These are phyloP conservation scores for Podaxis carcinomalis DNA, from an alignment of 768 basidiomycete species.

Conservation along the genomic window DNA sequence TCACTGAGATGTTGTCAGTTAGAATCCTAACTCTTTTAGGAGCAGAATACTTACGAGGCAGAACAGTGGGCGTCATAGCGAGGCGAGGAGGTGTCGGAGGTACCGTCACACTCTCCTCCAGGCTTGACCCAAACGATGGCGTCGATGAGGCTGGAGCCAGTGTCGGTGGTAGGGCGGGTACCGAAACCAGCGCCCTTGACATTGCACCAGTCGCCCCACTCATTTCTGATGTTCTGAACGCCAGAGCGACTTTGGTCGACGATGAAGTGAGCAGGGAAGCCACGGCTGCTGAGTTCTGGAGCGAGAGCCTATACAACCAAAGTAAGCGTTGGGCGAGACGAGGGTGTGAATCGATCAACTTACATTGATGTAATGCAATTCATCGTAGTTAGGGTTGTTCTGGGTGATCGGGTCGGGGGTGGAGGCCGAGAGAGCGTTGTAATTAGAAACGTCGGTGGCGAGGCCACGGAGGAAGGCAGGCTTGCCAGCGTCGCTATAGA, in stretches of 20 bases:
- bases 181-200: constrained; percentile 63
- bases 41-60: constrained; percentile 32
- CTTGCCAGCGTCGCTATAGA: constrained; percentile 47
- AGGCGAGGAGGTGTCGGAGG: constrained; percentile 47
- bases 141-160: constrained; percentile 50
- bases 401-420: constrained; percentile 59
- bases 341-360: constrained; percentile 10
- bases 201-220: constrained; percentile 71
- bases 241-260: constrained; percentile 67
- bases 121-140: constrained; percentile 67
- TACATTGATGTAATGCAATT: constrained; percentile 54
- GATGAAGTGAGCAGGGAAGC: constrained; percentile 60
- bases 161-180: constrained; percentile 51
- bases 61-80: constrained; percentile 52
- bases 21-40: neutral
- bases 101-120: constrained; percentile 65
- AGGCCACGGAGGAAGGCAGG: constrained; percentile 59
- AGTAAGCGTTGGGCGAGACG: neutral
- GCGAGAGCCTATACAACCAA: constrained; percentile 36
- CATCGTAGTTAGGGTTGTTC: constrained; percentile 58
- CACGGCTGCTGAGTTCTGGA: constrained; percentile 35
- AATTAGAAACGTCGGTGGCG: constrained; percentile 54
- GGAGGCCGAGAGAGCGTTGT: constrained; percentile 39
- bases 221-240: constrained; percentile 52
- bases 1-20: constrained; percentile 31